Evolutionary conservation across 768 basidiomycete genomes (phyloP), one percentile per base, ranked within the genome.

Genomic region (Galerina sulciceps): DNA sequence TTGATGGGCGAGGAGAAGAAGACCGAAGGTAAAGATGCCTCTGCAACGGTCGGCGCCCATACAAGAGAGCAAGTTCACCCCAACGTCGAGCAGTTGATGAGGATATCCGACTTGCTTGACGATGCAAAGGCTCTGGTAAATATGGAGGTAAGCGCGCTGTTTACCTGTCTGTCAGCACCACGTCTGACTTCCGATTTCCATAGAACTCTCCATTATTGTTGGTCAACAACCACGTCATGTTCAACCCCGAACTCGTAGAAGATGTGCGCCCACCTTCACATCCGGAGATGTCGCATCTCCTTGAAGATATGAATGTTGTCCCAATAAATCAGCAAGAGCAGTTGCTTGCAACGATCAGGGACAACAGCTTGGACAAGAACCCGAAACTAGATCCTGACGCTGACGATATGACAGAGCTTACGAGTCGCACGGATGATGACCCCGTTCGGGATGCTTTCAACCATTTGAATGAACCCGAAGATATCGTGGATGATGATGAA

Each of bases 31-130:
- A 58, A 51, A 17, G 70, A 65, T 46, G 70, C 67, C 6, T 62
- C 58, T 23, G 63, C 65, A 41, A 65, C 62, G 23, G 66, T 60
- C 23, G 67, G 62, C 10, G 67, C 52, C 3, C 60, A 75, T 58
- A 66, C 70, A 44, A 63, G 62, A 58, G 77, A 72, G 64, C 75
- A 82, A 60, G 81, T 79, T 36, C 84, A 99, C 75, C 97, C 97
- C 8, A 99, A 99, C 65, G 95, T 92, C 58, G 94, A 96, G 77
- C 92, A 96, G 65, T 75, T 99, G 42, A 96, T 98, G 93, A 82
- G 97, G 63, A 91, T 99, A 57, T 81, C 85, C 45, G 96, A 97
- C 73, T 76, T 97, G 41, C 77, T 95, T 46, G 74, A 81, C 13
- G 94, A 97, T 67, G 90, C 89, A 1, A 80, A 75, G 61, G 71